These are phyloP conservation scores for Eucalyptus tenuipes DNA, from an alignment of 345 rosid genomes.

Conservation along the genomic window DNA sequence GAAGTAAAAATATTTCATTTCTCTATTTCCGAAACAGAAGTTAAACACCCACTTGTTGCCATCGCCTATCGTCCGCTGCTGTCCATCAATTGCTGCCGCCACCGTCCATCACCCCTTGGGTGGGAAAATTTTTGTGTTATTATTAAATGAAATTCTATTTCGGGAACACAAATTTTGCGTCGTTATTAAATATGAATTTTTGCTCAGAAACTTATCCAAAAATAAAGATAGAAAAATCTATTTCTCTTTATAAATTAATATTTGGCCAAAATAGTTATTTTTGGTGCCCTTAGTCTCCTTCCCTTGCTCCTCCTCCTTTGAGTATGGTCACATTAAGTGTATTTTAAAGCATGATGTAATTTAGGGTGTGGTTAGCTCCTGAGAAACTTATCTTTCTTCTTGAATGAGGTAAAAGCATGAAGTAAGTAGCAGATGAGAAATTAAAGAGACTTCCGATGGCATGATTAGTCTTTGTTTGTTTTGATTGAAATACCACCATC, in stretches of 20 bases:
- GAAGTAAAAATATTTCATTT: too few species aligned
- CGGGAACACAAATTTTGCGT: accelerated
- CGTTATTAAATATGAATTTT: too few species aligned
- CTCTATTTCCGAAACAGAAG: too few species aligned
- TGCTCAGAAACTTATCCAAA: accelerated
- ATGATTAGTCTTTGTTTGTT: not conserved
- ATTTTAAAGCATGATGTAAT: not conserved
- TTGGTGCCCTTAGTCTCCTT: accelerated
- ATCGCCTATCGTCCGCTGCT: accelerated
- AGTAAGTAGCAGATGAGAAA: not conserved
- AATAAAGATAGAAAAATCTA: too few species aligned
- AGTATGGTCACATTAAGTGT: not conserved
- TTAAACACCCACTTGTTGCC: too few species aligned
- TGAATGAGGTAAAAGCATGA: not conserved
- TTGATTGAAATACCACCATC: not conserved
- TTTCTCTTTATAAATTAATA: too few species aligned
- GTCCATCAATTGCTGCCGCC: accelerated
- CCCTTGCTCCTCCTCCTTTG: not conserved
- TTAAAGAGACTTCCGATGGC: not conserved
- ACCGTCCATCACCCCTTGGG: too few species aligned
- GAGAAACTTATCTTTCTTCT: not conserved
- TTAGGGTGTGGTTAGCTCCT: not conserved
- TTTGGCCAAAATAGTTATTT: too few species aligned
- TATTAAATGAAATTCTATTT: too few species aligned
- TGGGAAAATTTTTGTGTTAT: accelerated